phyloP scores from a whole-genome alignment of 2,329 filamentous ascomycete species.

The Aspergillus sp. region DNA sequence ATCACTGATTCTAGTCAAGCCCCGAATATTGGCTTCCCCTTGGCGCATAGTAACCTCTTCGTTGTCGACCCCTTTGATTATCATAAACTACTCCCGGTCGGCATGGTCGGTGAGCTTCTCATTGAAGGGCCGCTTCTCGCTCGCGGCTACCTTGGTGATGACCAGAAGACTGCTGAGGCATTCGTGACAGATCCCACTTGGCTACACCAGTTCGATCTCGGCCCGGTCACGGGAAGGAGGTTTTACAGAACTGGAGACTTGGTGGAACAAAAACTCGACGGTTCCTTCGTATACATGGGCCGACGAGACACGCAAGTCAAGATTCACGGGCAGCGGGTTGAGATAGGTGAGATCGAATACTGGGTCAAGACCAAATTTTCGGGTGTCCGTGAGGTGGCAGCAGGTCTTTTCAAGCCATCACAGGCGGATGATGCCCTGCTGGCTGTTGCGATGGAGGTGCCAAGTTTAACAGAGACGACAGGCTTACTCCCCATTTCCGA shows the following conservation, averaged over 20 bases:
- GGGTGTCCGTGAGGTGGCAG: conserved; percentile 4
- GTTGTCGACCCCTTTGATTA: conserved; percentile 10
- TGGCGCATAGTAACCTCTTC: conserved; percentile 5
- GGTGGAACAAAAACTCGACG: conserved; percentile 65
- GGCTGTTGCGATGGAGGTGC: conserved; percentile 6
- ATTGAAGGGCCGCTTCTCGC: conserved; percentile 15
- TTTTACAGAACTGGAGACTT: conserved; percentile 26
- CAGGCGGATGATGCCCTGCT: neutral
- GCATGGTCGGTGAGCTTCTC: conserved; percentile 15
- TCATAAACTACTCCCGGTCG: conserved; percentile 7
- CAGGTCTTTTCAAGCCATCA: neutral
- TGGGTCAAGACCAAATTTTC: conserved; percentile 10
- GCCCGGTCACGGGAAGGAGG: conserved; percentile 28
- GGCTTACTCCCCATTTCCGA: neutral
- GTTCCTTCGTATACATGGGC: conserved; percentile 72
- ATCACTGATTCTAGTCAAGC: conserved; percentile 10
- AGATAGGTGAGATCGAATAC: conserved; percentile 43
- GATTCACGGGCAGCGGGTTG: conserved; percentile 77
- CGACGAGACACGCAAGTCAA: conserved; percentile 59
- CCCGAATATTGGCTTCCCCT: conserved; percentile 11
- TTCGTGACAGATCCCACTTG: conserved; percentile 57
- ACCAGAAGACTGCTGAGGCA: neutral
- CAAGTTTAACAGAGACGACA: neutral
- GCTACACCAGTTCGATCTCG: conserved; percentile 61
- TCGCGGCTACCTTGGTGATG: conserved; percentile 13